phyloP scores from a whole-genome alignment of 2,329 filamentous ascomycete species.

The Canariomyces notabilis region DNA sequence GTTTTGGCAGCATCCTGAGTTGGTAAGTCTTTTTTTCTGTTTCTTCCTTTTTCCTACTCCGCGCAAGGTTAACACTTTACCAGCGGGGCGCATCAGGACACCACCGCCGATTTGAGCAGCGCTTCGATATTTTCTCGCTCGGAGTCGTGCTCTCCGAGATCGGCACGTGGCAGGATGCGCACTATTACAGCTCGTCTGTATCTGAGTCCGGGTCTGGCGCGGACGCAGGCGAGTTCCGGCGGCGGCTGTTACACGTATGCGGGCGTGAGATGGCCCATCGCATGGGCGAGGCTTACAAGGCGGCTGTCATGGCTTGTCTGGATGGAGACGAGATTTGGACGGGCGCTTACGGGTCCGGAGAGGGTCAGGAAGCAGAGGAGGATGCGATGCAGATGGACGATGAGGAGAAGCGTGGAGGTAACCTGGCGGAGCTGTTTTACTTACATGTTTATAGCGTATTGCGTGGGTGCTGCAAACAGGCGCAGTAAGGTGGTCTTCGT shows the following conservation, averaged over 20 bases:
- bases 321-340: no score
- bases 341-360: no score
- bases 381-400: no score
- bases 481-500: no score
- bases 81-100: not conserved
- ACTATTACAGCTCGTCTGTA: not conserved
- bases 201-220: not conserved
- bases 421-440: no score
- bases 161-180: not conserved
- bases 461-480: no score
- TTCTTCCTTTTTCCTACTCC: no score
- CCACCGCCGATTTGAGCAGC: not conserved
- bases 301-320: not conserved
- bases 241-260: not conserved
- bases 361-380: no score
- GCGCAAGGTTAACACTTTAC: no score
- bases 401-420: no score
- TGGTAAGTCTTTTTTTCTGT: no score
- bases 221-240: not conserved
- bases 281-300: not conserved
- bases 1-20: not conserved
- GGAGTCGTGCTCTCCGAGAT: not conserved
- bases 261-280: not conserved
- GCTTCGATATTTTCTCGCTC: not conserved
- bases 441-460: no score